Evolutionary conservation across 2,329 filamentous ascomycete species (phyloP), one percentile per base, ranked within the genome.

Genomic region (Monosporascus sp.): DNA sequence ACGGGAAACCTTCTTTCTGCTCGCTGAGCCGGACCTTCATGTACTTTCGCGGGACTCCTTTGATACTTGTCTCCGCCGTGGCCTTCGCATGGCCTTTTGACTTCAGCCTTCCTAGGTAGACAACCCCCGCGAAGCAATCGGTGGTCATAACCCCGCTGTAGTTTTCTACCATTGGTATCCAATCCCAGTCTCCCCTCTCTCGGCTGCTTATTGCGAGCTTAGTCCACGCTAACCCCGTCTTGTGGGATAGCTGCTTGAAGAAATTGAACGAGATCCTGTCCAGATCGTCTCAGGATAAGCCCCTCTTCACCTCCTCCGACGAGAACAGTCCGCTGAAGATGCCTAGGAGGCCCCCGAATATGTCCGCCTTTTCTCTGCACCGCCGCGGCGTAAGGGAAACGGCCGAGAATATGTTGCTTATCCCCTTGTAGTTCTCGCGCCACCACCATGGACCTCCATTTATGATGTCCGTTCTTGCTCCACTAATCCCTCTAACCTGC

Each of bases 321-420:
- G 63, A 58, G 37, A 65, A 63, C 16, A 66, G 55, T 7, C 64
- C 63, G 38, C 48, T 56, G 37, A 66, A 66, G n/a, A 66, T 55
- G 31, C 64, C 63, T 9, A 66, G 57, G 20, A 65, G 59, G 1
- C 63, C 64, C 48, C 55, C 56, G 52, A 64, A 66, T n/a, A 66
- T 57, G 47, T 58, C 56, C 0, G 22, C 9, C 52, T 43, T 55
- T 11, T 47, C 35, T 19, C 38, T 14, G 46, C 63, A 66, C 49
- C 57, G 47, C 7, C 67, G 55, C 16, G 62, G 59, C 8, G 16
- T 54, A 9, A 68, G 59, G 3, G 68, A 67, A 26, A 69, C 59
- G 41, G 66, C 67, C 1, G 67, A 69, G 53, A 70, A 70, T 7
- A 70, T 60, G 48, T 69, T 69, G 52, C 63, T 62, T 9, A 69